A percentile compares a stretch with the other conserved stretches of the same genome.
phyloP scores from a whole-genome alignment of 495 filamentous ascomycete genomes.

The Lepidopterella palustris region DNA sequence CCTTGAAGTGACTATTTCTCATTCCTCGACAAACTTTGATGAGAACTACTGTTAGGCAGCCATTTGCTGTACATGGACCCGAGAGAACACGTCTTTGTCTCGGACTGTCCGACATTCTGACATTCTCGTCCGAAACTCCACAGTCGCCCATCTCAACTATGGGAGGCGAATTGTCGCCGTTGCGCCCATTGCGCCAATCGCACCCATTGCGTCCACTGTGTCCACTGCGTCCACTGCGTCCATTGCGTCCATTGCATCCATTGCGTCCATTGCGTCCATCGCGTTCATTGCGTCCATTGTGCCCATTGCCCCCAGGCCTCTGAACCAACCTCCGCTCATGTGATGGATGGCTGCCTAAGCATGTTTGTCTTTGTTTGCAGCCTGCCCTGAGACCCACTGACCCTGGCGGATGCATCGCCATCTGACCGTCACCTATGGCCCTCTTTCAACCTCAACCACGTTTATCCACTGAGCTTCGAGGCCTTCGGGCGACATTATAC shows the following conservation, averaged over 20 bases:
- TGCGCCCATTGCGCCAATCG: too few species aligned
- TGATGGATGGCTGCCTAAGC: neutral
- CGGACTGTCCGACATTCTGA: constrained; percentile 6
- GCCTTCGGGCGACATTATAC: neutral
- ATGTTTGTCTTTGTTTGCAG: neutral
- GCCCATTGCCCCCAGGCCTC: too few species aligned
- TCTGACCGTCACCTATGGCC: neutral
- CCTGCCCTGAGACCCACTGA: neutral
- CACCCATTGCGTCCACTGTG: too few species aligned
- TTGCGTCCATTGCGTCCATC: too few species aligned
- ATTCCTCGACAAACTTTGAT: neutral
- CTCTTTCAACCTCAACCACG: neutral
- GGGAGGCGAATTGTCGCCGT: neutral
- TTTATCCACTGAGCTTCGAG: neutral
- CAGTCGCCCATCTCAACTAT: neutral
- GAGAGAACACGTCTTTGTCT: constrained; percentile 13
- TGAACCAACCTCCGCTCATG: neutral
- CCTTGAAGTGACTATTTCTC: too few species aligned
- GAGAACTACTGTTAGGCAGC: neutral
- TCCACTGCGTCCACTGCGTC: too few species aligned
- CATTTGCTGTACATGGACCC: neutral
- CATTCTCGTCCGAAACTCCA: neutral
- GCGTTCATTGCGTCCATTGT: too few species aligned
- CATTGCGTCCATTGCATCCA: too few species aligned
- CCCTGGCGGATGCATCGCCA: neutral